Evolutionary conservation across 2,329 filamentous ascomycete genomes (phyloP), one percentile per base, ranked within the genome.

Genomic region (Didymella lethalis): DNA sequence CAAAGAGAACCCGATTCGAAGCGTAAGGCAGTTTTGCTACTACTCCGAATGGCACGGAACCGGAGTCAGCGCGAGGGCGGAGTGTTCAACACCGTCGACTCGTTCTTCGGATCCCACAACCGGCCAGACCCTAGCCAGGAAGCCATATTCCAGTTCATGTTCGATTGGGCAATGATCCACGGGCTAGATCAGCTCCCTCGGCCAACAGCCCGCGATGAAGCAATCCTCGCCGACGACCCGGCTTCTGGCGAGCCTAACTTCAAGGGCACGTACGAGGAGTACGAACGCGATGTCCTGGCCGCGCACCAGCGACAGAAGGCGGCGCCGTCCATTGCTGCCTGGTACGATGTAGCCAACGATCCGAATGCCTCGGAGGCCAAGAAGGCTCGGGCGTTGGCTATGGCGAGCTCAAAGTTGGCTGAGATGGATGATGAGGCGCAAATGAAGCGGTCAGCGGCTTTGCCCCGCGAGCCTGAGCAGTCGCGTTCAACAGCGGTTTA

Each of bases 401-500:
- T 18, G 28, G 28, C 38, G 28, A 52, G 50, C 7, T 44, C 47
- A 4, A 23, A 36, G 16, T 38, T 38, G 14, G 36, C 11, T 7
- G 48, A n/a, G 36, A 34, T 29, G 20, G 31, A 34, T 8, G 12
- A 45, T 6, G 12, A 38, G 3, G 16, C 23, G 1, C 25, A 34
- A 7, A 25, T 3, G 20, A 45, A 48, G 29, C 20, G 8, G 31
- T 3, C 26, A 25, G n/a, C 26, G 12, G 32, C 32, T 50, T 16
- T 32, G n/a, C 25, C 50, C 12, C 46, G 46, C 8, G 12, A 34
- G 32, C 32, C 2, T 2, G 29, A 7, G 2, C 12, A 32, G n/a
- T 54, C 56, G 23, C 34, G 51, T 54, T 7, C 12, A 43, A 12
- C 34, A 59, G 23, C 56, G 25, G 0, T 47, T 47, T 36, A 54